phyloP scores from a whole-genome alignment of 2,329 filamentous ascomycete genomes.

The Rugonectria rugulosa region DNA sequence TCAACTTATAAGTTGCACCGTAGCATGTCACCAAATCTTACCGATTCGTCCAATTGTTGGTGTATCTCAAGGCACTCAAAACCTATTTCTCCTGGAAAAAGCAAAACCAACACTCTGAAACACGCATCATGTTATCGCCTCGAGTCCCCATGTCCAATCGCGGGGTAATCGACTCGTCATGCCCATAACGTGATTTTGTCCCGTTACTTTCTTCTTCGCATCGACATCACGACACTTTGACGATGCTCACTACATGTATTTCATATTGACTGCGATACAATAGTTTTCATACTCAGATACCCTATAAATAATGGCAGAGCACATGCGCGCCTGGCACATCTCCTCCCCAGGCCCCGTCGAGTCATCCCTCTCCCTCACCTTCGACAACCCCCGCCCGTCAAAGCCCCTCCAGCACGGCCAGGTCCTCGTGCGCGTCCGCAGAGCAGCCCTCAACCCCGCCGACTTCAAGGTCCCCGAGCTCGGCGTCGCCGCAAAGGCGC shows the following conservation, averaged over 20 bases:
- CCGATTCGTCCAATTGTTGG: too few relatives aligned
- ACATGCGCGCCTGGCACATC: slow-evolving; percentile 43
- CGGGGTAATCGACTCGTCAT: slow-evolving; percentile 5
- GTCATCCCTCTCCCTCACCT: slow-evolving; percentile 33
- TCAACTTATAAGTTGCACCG: too few relatives aligned
- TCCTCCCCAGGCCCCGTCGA: slow-evolving; percentile 36
- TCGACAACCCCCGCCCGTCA: slow-evolving; percentile 27
- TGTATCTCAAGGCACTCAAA: not conserved
- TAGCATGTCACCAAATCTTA: too few relatives aligned
- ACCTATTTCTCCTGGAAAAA: not conserved
- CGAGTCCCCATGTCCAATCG: slow-evolving; percentile 7
- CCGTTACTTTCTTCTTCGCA: not conserved
- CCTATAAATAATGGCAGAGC: slow-evolving; percentile 30
- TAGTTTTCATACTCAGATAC: too few relatives aligned
- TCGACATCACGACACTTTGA: not conserved
- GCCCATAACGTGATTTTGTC: slow-evolving; percentile 18
- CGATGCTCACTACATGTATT: too few relatives aligned
- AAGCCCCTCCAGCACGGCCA: slow-evolving; percentile 38
- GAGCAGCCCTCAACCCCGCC: slow-evolving; percentile 55
- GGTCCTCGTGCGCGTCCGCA: slow-evolving; percentile 53
- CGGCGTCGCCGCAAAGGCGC: slow-evolving; percentile 45
- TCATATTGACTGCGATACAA: too few relatives aligned
- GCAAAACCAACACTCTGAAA: not conserved
- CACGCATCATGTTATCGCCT: slow-evolving; percentile 4
- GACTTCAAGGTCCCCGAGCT: slow-evolving; percentile 58